Evolutionary conservation across 495 filamentous ascomycete species (phyloP).

Genomic region (Penicillium crystallinum): DNA sequence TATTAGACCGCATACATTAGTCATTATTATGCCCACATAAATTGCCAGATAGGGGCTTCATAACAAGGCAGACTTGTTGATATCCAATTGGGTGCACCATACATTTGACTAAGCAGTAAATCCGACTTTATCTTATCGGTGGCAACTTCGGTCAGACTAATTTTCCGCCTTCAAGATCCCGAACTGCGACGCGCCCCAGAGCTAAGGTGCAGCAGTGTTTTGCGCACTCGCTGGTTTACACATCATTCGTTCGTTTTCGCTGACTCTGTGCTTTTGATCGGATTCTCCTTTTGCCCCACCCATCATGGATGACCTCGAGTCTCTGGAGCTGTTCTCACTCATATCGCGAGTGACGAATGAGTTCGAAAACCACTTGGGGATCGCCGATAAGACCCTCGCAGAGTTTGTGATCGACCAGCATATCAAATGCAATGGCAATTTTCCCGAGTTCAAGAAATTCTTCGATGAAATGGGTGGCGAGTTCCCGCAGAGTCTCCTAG

Average conservation of each 20-base stretch:
- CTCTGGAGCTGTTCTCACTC: conserved; percentile 85
- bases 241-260: not conserved
- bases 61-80: no score
- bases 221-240: conserved; percentile 14
- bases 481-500: conserved; percentile 82
- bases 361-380: conserved; percentile 87
- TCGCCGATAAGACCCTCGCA: conserved; percentile 88
- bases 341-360: conserved; percentile 94
- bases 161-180: conserved; percentile 38
- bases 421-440: conserved; percentile 57
- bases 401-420: conserved; percentile 94
- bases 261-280: not conserved
- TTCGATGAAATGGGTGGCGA: conserved; percentile 75
- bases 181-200: conserved; percentile 3
- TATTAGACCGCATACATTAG: not conserved
- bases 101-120: no score
- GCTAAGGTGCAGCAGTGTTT: conserved; percentile 11
- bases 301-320: conserved; percentile 82
- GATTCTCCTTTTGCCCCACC: conserved; percentile 1
- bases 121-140: conserved; percentile 39
- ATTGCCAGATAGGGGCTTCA: no score
- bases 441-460: conserved; percentile 64
- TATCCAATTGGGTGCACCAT: no score
- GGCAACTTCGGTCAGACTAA: conserved; percentile 36
- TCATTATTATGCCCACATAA: no score